A percentile compares a stretch with the other conserved stretches of the same genome.
Evolutionary conservation across 345 rosid genomes (phyloP).

Genomic region (Kandelia obovata): DNA sequence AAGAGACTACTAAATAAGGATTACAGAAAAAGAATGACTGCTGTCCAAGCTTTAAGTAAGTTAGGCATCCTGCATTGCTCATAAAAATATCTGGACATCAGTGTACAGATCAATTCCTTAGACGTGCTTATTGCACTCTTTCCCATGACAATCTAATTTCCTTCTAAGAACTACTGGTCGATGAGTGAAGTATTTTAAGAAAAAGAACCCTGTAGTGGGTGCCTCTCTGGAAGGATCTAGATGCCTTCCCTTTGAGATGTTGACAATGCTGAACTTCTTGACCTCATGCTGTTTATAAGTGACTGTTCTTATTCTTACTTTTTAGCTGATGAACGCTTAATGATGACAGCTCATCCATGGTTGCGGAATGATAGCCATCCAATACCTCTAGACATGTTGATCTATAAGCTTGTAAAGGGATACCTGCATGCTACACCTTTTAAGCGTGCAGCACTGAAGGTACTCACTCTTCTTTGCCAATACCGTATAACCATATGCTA

Average conservation of each 20-base stretch:
- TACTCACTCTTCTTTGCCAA: slow-evolving; percentile 17
- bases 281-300: background rate
- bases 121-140: background rate
- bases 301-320: background rate
- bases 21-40: slow-evolving; percentile 95
- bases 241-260: background rate
- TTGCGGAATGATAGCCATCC: slow-evolving; percentile 50
- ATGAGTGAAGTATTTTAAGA: no score
- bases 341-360: slow-evolving; percentile 88
- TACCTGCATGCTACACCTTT: slow-evolving; percentile 74
- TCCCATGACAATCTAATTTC: background rate
- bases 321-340: slow-evolving; percentile 8
- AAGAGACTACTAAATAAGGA: slow-evolving; percentile 93
- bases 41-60: slow-evolving; percentile 90
- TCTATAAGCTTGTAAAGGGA: slow-evolving; percentile 72
- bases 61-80: slow-evolving; percentile 7
- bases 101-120: background rate
- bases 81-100: background rate
- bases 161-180: background rate
- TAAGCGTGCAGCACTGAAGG: slow-evolving; percentile 83
- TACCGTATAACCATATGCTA: no score
- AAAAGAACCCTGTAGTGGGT: no score
- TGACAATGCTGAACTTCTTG: slow-evolving; percentile 4
- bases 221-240: no score
- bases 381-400: slow-evolving; percentile 69